Evolutionary conservation across 2,329 filamentous ascomycete genomes (phyloP).

Genomic region (Ophiostoma himal-ulmi): DNA sequence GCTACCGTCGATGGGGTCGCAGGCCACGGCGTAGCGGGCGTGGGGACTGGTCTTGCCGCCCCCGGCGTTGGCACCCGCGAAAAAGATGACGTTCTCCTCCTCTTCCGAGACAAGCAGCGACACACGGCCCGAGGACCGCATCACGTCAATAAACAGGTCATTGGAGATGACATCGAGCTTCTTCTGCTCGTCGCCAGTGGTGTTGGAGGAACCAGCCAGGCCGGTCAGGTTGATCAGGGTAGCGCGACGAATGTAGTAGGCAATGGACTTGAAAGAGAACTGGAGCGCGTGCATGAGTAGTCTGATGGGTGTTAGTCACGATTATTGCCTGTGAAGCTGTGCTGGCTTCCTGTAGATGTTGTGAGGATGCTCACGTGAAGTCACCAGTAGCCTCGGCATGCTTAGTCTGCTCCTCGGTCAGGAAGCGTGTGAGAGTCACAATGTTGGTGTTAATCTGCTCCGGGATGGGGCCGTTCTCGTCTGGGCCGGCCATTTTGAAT

Average conservation of each 20-base stretch:
- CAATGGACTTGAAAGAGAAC: conserved; percentile 99
- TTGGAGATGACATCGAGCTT: conserved; percentile 99
- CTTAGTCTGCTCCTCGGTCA: conserved; percentile 93
- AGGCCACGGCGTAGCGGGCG: conserved; percentile 88
- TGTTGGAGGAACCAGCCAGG: conserved; percentile 89
- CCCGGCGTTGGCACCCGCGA: conserved; percentile 45
- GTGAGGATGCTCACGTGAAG: conserved; percentile 68
- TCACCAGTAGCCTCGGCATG: conserved; percentile 93
- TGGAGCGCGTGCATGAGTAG: conserved; percentile 95
- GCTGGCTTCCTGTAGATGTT: too few species aligned
- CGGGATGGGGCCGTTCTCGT: conserved; percentile 45
- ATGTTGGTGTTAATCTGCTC: conserved; percentile 95
- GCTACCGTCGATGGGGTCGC: conserved; percentile 95
- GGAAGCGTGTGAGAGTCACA: conserved; percentile 86
- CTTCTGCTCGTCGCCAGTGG: conserved; percentile 96
- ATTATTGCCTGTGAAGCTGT: not conserved
- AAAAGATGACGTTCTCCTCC: conserved; percentile 87
- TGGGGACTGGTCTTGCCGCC: conserved; percentile 51
- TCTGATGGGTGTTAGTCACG: conserved; percentile 41
- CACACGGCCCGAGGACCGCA: conserved; percentile 88
- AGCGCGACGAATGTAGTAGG: conserved; percentile 96
- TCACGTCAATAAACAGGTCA: conserved; percentile 92
- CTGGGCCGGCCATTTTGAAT: conserved; percentile 28
- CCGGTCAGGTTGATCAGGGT: conserved; percentile 93
- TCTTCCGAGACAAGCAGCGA: conserved; percentile 95